Conservation (phyloP, 257 asterid species). For the Penstemon eatonii region DNA sequence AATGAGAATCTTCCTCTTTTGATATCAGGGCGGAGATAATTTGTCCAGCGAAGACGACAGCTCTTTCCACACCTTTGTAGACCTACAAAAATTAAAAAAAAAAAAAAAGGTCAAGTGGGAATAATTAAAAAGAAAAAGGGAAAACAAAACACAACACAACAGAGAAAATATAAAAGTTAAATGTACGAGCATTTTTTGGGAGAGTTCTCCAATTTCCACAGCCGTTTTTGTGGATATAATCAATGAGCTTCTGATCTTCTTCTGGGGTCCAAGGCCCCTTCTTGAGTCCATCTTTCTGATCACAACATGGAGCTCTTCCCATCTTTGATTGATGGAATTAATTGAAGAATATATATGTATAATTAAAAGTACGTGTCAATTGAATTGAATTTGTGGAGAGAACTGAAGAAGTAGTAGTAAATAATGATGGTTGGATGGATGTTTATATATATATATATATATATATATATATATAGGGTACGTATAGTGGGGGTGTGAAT, state of each 20-base stretch:
- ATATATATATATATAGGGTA: background rate
- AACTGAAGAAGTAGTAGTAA: background rate
- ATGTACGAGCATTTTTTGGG: constrained; percentile 55
- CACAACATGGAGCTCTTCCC: constrained; percentile 88
- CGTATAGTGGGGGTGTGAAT: background rate
- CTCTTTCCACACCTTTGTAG: constrained; percentile 89
- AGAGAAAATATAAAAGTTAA: background rate
- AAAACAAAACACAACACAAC: background rate
- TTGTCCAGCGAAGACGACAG: constrained; percentile 83
- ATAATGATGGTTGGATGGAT: background rate
- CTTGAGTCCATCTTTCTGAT: constrained; percentile 63
- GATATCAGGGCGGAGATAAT: constrained; percentile 82
- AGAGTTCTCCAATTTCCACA: constrained; percentile 87
- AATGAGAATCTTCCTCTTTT: constrained; percentile 74
- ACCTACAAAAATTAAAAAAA: constrained; percentile 33
- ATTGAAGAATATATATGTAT: too few species aligned
- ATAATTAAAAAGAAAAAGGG: background rate
- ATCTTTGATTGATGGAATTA: constrained; percentile 21
- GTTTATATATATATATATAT: background rate
- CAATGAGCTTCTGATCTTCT: constrained; percentile 73
- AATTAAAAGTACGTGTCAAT: too few species aligned
- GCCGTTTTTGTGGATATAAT: constrained; percentile 62
- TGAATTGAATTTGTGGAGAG: background rate
- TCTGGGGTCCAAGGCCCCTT: constrained; percentile 93
- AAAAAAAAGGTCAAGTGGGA: too few species aligned